These are phyloP conservation scores for sweet orange (Citrus sinensis) DNA, from an alignment of 345 rosid genomes.

Conservation along the genomic window DNA sequence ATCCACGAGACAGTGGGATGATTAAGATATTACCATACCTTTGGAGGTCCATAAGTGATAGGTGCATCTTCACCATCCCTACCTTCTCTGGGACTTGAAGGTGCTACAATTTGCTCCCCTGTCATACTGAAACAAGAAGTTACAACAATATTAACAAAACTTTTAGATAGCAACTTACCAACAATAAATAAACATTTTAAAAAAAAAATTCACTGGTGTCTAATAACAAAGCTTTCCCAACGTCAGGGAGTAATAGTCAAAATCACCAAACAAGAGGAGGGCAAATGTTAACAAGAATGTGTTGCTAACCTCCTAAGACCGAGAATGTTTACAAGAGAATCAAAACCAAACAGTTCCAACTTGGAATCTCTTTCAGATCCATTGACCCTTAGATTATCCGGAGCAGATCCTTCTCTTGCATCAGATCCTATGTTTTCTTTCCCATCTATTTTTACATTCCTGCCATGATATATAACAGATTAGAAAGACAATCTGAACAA, in stretches of 20 bases:
- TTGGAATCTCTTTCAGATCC: slow-evolving; percentile 68
- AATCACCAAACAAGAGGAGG: not conserved
- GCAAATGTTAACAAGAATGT: not conserved
- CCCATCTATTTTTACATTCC: slow-evolving; percentile 52
- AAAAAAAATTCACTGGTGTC: not conserved
- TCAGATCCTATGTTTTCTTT: slow-evolving; percentile 30
- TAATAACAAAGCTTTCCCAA: not conserved
- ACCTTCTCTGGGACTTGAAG: slow-evolving; percentile 91
- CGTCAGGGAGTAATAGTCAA: not conserved
- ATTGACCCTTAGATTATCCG: slow-evolving; percentile 44
- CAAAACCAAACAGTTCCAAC: slow-evolving; percentile 97
- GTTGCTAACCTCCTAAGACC: slow-evolving; percentile 80
- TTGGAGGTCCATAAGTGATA: slow-evolving; percentile 47
- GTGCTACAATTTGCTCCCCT: slow-evolving; percentile 75
- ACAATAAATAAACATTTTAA: not conserved
- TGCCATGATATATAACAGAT: slow-evolving; percentile 34
- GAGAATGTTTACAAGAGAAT: slow-evolving; percentile 96
- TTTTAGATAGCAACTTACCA: not conserved
- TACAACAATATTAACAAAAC: slow-evolving; percentile 16
- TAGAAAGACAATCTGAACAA: not conserved
- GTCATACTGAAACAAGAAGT: slow-evolving; percentile 75
- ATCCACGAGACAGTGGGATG: slow-evolving; percentile 1
- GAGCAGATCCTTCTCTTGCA: slow-evolving; percentile 32
- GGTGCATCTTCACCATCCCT: slow-evolving; percentile 79
- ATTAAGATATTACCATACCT: slow-evolving; percentile 40